These are phyloP conservation scores for Berkeleyomyces rouxiae DNA, from an alignment of 2,329 filamentous ascomycete genomes.

Conservation along the genomic window DNA sequence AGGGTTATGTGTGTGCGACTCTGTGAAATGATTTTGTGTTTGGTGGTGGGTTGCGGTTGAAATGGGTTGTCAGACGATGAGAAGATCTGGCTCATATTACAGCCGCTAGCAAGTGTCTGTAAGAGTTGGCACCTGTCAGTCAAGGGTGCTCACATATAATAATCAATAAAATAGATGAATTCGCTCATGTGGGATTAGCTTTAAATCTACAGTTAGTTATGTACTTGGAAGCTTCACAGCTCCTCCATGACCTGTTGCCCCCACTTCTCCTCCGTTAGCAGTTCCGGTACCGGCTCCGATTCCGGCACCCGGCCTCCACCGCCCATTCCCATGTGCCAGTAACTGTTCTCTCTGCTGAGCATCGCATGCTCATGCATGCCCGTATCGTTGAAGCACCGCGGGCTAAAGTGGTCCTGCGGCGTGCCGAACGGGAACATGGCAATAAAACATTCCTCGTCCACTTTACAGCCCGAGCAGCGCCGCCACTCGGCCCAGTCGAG, in stretches of 20 bases:
- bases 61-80: background rate
- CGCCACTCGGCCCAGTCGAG: slow-evolving; percentile 46
- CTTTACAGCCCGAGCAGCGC: slow-evolving; percentile 33
- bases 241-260: background rate
- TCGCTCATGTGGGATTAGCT: background rate
- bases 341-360: background rate
- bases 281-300: background rate
- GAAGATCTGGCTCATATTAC: background rate
- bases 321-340: slow-evolving; percentile 2
- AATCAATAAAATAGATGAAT: background rate
- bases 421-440: slow-evolving; percentile 47
- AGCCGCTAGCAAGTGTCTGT: background rate
- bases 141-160: too few relatives aligned
- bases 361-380: background rate
- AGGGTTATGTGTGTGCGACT: background rate
- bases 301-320: background rate
- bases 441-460: slow-evolving; percentile 41
- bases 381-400: slow-evolving; percentile 8
- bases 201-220: background rate
- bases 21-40: background rate
- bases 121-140: background rate
- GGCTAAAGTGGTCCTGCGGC: slow-evolving; percentile 31
- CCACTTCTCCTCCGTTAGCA: background rate
- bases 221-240: background rate
- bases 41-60: background rate